Evolutionary conservation across 116 monocot genomes (phyloP), one percentile per base, ranked within the genome.

Genomic region (Cymodocea nodosa): DNA sequence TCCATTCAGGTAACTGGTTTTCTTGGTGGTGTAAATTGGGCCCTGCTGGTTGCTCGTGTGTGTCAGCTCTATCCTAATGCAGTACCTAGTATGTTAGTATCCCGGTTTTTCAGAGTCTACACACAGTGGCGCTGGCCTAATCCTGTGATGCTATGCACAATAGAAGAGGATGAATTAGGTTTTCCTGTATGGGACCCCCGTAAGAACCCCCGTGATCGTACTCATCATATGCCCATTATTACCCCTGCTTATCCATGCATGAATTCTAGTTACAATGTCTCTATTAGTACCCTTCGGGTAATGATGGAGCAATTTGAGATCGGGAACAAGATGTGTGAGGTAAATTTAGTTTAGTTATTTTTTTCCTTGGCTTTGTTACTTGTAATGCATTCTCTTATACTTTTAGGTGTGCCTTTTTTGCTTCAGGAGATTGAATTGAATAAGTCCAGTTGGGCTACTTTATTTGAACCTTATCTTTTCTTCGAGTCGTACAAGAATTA

Each of bases 41-140:
- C 92, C 17, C 66, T 98, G 51, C 64, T 98, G 54, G 92, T 92
- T 60, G 98, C 92, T 54, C 82, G 89, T 39, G 75, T 98, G 23
- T 98, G 98, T 74, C 98, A 98, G 75, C 73, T 98, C n/a, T 98
- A 92, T 72, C 98, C 98, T 50, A 98, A 98, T 82, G 98, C 98
- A 57, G 75, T 82, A 11, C 84, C 98, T 49, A 89, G 89, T 72
- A 98, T 92, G 98, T 77, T 98, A 52, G 82, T 98, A 52, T 82
- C 82, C 59, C 79, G 98, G 23, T 98, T 98, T 71, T 98, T 98
- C 74, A 88, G 92, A 70, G 98, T 98, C 68, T 98, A 86, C 70
- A 98, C 92, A 15, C 92, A 82, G 66, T 98, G 98, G 98, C 89
- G 86, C 3, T 98, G 98, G 98, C 98, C 98, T 60, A 92, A 92